These are phyloP conservation scores for Penicillium sp. DNA, from an alignment of 2,329 filamentous ascomycete species.

Conservation along the genomic window DNA sequence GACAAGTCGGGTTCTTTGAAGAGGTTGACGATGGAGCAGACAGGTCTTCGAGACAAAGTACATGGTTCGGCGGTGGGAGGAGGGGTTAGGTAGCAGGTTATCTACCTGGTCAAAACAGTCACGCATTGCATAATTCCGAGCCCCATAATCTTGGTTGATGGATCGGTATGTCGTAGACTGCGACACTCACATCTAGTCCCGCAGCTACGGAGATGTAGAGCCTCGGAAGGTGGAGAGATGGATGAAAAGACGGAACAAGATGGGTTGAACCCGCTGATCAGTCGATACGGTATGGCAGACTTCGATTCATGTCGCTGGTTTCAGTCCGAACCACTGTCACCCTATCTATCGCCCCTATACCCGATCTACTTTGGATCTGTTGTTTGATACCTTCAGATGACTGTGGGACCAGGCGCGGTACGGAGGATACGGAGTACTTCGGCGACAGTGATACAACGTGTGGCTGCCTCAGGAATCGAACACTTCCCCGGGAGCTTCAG, in stretches of 20 bases:
- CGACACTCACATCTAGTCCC: background rate
- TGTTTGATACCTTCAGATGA: background rate
- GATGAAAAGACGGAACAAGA: background rate
- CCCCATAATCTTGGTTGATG: background rate
- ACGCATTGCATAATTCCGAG: background rate
- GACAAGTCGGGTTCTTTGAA: constrained; percentile 2
- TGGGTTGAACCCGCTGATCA: background rate
- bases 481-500: background rate
- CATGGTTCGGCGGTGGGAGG: background rate
- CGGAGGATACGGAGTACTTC: background rate
- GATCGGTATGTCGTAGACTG: background rate
- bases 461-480: constrained; percentile 6
- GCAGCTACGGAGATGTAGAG: background rate
- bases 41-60: background rate
- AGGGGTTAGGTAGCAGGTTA: background rate
- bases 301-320: background rate
- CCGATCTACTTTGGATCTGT: background rate
- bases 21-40: background rate
- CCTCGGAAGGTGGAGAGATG: background rate
- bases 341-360: background rate
- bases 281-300: background rate
- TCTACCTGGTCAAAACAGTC: background rate
- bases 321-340: background rate
- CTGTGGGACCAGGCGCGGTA: background rate
- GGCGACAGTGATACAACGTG: background rate